Percentiles rank a stretch among this genome's conserved stretches.
Conservation (phyloP, 2,329 filamentous ascomycete species). For the Lachnellula cervina region DNA sequence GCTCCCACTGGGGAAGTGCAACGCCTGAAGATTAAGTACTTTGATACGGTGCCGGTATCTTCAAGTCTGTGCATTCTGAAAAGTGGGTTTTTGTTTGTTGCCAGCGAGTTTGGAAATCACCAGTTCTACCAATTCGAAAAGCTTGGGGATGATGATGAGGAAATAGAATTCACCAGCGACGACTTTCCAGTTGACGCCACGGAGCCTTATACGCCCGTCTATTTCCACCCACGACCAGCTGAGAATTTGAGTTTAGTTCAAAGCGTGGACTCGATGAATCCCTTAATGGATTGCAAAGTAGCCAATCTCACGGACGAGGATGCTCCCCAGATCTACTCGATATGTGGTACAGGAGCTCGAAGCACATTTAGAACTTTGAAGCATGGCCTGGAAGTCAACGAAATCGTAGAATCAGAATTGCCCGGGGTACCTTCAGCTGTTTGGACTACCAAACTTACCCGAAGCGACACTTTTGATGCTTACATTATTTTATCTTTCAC, state of each 20-base stretch:
- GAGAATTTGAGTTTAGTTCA: conserved; percentile 84
- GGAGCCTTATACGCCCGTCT: conserved; percentile 69
- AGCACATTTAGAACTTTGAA: conserved; percentile 90
- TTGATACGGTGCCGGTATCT: conserved; percentile 89
- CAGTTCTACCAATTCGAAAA: conserved; percentile 97
- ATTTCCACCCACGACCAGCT: conserved; percentile 74
- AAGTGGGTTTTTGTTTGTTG: conserved; percentile 90
- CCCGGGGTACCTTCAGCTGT: conserved; percentile 86
- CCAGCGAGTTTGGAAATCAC: conserved; percentile 88
- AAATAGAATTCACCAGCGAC: conserved; percentile 80
- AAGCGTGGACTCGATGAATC: conserved; percentile 83
- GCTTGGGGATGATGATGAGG: conserved; percentile 89
- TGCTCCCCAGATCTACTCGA: conserved; percentile 91
- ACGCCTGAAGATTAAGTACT: conserved; percentile 90
- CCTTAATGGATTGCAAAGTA: conserved; percentile 85
- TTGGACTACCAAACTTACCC: conserved; percentile 88
- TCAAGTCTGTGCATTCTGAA: conserved; percentile 88
- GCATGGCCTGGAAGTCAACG: conserved; percentile 87
- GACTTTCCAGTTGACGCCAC: conserved; percentile 72
- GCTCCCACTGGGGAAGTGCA: conserved; percentile 76
- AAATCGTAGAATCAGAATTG: conserved; percentile 91
- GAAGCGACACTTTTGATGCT: conserved; percentile 78
- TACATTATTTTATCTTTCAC: conserved; percentile 95
- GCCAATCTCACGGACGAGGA: conserved; percentile 89
- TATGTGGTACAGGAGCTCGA: conserved; percentile 81